Evolutionary conservation across 345 rosid genomes (phyloP).

Genomic region (Corchorus olitorius): DNA sequence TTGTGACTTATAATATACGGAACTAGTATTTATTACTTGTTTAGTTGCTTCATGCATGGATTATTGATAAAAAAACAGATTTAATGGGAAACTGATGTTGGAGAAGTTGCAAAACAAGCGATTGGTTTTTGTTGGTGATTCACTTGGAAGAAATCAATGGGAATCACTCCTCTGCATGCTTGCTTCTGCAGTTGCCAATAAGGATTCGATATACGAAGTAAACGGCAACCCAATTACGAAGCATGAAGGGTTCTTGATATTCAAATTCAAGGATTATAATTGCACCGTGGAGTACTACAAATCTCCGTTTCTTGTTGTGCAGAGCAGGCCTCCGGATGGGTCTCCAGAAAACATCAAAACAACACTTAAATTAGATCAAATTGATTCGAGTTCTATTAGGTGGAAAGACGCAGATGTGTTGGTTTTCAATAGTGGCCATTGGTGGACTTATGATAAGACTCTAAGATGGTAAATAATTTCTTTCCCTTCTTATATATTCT

Average conservation of each 20-base stretch:
- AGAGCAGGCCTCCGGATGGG: slow-evolving; percentile 76
- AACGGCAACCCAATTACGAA: slow-evolving; percentile 83
- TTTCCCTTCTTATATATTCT: slow-evolving; percentile 7
- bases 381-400: slow-evolving; percentile 74
- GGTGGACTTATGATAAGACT: slow-evolving; percentile 98
- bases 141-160: slow-evolving; percentile 97
- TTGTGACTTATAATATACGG: too few relatives aligned
- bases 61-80: slow-evolving; percentile 42
- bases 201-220: slow-evolving; percentile 75
- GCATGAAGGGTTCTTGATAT: slow-evolving; percentile 82
- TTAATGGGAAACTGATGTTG: slow-evolving; percentile 75
- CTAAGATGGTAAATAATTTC: slow-evolving; percentile 60
- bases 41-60: not conserved
- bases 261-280: slow-evolving; percentile 76
- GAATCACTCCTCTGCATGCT: slow-evolving; percentile 89
- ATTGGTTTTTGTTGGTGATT: slow-evolving; percentile 88
- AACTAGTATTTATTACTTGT: not conserved
- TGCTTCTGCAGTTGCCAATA: slow-evolving; percentile 62
- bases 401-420: slow-evolving; percentile 85
- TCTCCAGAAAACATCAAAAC: slow-evolving; percentile 52
- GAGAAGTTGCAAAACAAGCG: slow-evolving; percentile 79
- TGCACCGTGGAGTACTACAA: slow-evolving; percentile 91
- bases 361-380: slow-evolving; percentile 75
- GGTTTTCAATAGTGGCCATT: slow-evolving; percentile 87
- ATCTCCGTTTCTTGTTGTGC: slow-evolving; percentile 82